Evolutionary conservation across 768 basidiomycete genomes (phyloP), one percentile per base, ranked within the genome.

Genomic region (Tubosaeta sp.): DNA sequence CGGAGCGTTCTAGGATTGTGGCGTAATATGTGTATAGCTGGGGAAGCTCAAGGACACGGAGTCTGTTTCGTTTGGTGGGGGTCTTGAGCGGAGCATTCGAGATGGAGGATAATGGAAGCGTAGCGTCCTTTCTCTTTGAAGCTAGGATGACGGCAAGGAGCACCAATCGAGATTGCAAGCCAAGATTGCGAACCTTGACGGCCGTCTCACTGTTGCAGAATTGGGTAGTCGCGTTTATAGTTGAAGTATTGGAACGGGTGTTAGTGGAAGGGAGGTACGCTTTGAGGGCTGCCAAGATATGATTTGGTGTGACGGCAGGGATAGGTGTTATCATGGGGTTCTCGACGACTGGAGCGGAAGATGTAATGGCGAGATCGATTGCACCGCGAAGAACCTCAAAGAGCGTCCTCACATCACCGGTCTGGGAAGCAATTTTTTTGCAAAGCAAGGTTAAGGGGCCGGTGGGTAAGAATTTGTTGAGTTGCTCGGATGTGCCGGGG

Each of bases 301-400:
- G 83, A 18, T 78, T 68, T 4, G 89, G 88, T 0, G 81, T 79
- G 24, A 91, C 79, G 5, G 68, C 49, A 1, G 71, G 73, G 0
- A 77, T 62, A 2, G 74, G 57, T 2, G 71, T 59, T 3, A 62
- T 62, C 47, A 68, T 68, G 21, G 53, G 69, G 35, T 59, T 62
- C 52, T 62, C 62, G 43, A 48, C 32, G 27, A 55, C 34, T 22
- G 49, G 2, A 1, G 48, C 47, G 13, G 62, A 55, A 41, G 64
- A 61, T 22, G 68, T 69, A n/a, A 78, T 70, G 0, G 84, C 82
- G 13, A 84, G 68, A 57, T 90, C 87, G 57, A 94, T 87, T 8
- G 90, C 87, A 11, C 84, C 80, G 27, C 90, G 80, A 10, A 90
- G 74, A 12, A 92, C 86, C 63, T 90, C 88, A 49, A 94, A 86